Base-by-base conservation (phyloP, 169 alveolate species). In the Pseudocohnilembus persalinus region DNA sequence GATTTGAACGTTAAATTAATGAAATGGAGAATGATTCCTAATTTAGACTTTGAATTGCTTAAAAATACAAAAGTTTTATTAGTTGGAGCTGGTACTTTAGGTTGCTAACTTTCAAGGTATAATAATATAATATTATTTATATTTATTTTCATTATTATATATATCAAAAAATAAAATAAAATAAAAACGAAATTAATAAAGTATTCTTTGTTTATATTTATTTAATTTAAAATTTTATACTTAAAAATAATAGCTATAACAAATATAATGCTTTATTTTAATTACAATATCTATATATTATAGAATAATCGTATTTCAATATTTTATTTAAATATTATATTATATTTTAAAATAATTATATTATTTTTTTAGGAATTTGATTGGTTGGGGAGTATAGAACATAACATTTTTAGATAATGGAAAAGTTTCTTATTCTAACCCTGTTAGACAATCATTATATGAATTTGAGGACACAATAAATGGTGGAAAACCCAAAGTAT, bases 11-110 rank as follows among this genome's bases (percentile, higher is more conserved):
- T 98, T 65, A 95, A 97, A 91, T 95, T 98, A 74, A 98, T 98
- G 98, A 96, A 96, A 94, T 98, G 99, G 99, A 89, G 99, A 76
- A 90, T 97, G 93, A 89, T 94, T 49, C 99, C 99, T 6, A 81
- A 84, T 0, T 89, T 97, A 73, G 92, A 95, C 35, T 92, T 97
- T 0, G 97, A 95, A 24, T 78, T 89, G 1, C 77, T 96, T 27
- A 86, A 94, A 89, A 80, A 88, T 15, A 88, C 91, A 63, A 94
- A 95, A 84, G 91, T 95, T 74, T 89, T 97, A 32, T 91, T 97
- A 32, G 86, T 97, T 29, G 99, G 99, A 28, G 94, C 99, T 20
- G 97, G 97, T n/a, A 91, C 96, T 0, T 83, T 94, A n/a, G 97
- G 97, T 16, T 94, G 97, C 75, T 34, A 82, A 49, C 20, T 49